Base-by-base conservation (phyloP, 208 protist species). In the Angomonas deanei region DNA sequence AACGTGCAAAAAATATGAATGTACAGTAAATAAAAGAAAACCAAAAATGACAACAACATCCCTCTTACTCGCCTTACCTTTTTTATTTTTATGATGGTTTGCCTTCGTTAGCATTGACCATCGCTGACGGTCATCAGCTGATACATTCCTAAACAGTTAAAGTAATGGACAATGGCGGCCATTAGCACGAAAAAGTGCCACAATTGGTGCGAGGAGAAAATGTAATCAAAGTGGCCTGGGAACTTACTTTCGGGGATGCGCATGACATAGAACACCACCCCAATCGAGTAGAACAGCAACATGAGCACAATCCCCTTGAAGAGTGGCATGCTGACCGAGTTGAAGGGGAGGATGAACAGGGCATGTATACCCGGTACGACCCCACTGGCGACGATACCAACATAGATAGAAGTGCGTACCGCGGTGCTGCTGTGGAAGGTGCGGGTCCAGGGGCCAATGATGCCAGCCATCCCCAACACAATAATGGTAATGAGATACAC, bases 161-260 rank as follows among this genome's bases (percentile, higher is more conserved):
- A 82, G 56, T 72, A 86, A 47, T 86, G 79, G 23, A 86, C 72
- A 30, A 73, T 59, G 3, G 79, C 74, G 0, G 78, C 82, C 24
- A 62, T 38, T 2, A 83, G 60, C 8, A 88, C 80, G 61, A 84
- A 83, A 15, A 73, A 60, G 47, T 88, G 78, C 82, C 82, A 88
- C 21, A 88, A 53, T 49, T 88, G 72, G 39, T 88, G 82, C 42
- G 69, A 76, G 13, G 56, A 74, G 39, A 85, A 38, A 52, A 74
- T 66, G 15, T 63, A 52, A 65, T 88, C 82, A 65, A 85, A 88
- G 13, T 74, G 24, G 19, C 77, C 74, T 11, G 82, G 82, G 24
- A 70, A 85, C 39, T 39, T 53, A 1, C 60, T 39, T 49, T 85
- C 78, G n/a, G 78, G 82, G 17, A 88, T 62, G 36, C 58, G 60